Base-by-base conservation (phyloP, 163 green algal genomes). In the Scenedesmus sp. region DNA sequence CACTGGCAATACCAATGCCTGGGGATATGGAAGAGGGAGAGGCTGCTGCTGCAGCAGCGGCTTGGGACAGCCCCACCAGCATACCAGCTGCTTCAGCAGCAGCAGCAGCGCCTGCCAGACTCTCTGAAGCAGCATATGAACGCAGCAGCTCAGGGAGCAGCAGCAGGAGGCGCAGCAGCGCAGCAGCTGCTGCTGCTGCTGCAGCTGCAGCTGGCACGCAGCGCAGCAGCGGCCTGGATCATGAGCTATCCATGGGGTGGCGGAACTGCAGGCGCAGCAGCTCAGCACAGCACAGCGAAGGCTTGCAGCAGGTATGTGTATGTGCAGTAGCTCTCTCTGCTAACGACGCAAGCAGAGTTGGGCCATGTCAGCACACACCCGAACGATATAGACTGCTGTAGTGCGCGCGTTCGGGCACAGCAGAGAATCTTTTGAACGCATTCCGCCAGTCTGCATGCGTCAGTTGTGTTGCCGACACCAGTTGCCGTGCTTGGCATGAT, bases 161-260 rank as follows among this genome's bases (percentile, higher is more conserved):
- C 34, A 82, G 85, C 57, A 82, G 26, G 64, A 81, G 16, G 34
- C 57, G 64, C 57, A 73, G 23, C 59, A 77, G 26, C 46, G 84
- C 26, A 10, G n/a, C 77, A 62, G 57, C 16, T 89, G 84, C 84
- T 82, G 84, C 82, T 56, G 82, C 3, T 76, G 59, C 18, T 66
- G 26, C 54, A 2, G n/a, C 34, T 64, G 59, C 67, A 26, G 77
- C 77, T 84, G 46, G 34, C 77, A 89, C 12, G 16, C 15, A 64
- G 2, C 56, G 16, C 85, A 89, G 64, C 26, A 89, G 62, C 13
- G 23, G 57, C 3, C 7, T 79, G 70, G 70, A 52, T 13, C 23
- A 79, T 15, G 70, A 79, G 70, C 70, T 79, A 1, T 79, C 23
- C 20, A 52, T 84, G 5, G 46, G 34, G 9, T 84, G 77, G 77